Evolutionary conservation across 805 yeast genomes (phyloP).

Genomic region (Saturnispora gosingensis): DNA sequence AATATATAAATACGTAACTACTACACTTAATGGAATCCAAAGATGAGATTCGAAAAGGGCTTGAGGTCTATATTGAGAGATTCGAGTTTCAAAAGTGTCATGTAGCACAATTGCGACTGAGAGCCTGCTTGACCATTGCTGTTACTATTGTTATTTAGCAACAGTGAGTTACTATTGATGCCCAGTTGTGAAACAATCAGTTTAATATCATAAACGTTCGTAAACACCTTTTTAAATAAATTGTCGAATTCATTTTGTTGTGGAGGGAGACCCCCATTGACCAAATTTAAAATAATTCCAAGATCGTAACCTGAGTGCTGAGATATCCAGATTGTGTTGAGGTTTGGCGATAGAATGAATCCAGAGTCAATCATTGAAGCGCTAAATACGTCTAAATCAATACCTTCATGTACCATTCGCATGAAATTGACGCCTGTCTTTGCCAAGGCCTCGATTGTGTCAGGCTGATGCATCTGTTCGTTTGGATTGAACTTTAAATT

Average conservation of each 20-base stretch:
- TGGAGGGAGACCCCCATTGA: slow-evolving; percentile 1
- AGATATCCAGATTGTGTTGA: slow-evolving; percentile 73
- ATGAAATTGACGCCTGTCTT: slow-evolving; percentile 80
- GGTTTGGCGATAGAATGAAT: slow-evolving; percentile 31
- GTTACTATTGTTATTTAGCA: background rate
- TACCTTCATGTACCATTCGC: slow-evolving; percentile 66
- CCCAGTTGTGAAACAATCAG: slow-evolving; percentile 26
- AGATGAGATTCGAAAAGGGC: slow-evolving; percentile 16
- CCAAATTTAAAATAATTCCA: slow-evolving; percentile 56
- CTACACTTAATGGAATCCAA: background rate
- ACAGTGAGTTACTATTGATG: background rate
- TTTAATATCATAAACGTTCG: slow-evolving; percentile 77
- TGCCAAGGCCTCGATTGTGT: slow-evolving; percentile 67
- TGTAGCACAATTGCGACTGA: slow-evolving; percentile 4
- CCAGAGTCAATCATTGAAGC: slow-evolving; percentile 83
- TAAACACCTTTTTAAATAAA: slow-evolving; percentile 67
- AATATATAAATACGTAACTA: background rate
- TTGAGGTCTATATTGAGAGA: background rate
- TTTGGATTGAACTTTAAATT: slow-evolving; percentile 75
- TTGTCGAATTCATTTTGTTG: slow-evolving; percentile 46
- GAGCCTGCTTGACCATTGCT: background rate
- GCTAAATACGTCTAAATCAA: slow-evolving; percentile 71
- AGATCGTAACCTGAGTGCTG: slow-evolving; percentile 93
- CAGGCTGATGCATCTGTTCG: slow-evolving; percentile 79
- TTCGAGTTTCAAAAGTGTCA: background rate